phyloP scores from a whole-genome alignment of 106 monocot genomes.

The Dioscorea zingiberensis region DNA sequence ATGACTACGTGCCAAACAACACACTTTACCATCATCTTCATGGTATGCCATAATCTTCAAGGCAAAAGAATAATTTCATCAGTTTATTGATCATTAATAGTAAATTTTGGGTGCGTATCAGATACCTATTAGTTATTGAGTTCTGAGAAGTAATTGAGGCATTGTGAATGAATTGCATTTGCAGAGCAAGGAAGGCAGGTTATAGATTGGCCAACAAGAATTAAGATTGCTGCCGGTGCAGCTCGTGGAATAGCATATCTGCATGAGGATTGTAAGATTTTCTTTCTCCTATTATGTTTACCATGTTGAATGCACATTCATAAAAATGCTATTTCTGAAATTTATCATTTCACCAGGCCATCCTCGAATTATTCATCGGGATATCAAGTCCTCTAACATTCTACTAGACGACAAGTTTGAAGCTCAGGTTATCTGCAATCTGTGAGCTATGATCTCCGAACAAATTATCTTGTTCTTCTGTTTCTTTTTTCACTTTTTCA shows the following conservation, averaged over 20 bases:
- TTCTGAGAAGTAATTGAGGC: not conserved
- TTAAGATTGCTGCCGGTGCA: constrained; percentile 48
- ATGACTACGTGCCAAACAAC: constrained; percentile 69
- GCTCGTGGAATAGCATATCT: constrained; percentile 57
- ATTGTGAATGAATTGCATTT: not conserved
- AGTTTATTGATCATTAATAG: not conserved
- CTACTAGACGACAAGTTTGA: constrained; percentile 62
- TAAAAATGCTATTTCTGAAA: not conserved
- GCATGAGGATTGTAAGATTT: constrained; percentile 53
- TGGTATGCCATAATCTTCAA: constrained; percentile 24
- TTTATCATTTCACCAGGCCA: constrained; percentile 28
- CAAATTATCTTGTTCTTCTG: not conserved
- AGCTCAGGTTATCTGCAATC: constrained; percentile 37
- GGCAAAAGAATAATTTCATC: not conserved
- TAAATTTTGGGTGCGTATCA: too few species aligned
- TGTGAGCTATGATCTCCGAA: not conserved
- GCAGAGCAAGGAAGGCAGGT: constrained; percentile 36
- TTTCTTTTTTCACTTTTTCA: not conserved
- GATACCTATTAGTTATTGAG: too few species aligned
- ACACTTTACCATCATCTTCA: constrained; percentile 79
- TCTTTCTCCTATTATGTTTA: constrained; percentile 2
- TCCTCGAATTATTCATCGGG: constrained; percentile 69
- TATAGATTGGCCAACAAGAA: constrained; percentile 52
- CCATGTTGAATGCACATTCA: not conserved
- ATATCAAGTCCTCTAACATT: constrained; percentile 79